Conservation (phyloP, 2,329 filamentous ascomycete species). For the Phyllosticta citrichinensis region DNA sequence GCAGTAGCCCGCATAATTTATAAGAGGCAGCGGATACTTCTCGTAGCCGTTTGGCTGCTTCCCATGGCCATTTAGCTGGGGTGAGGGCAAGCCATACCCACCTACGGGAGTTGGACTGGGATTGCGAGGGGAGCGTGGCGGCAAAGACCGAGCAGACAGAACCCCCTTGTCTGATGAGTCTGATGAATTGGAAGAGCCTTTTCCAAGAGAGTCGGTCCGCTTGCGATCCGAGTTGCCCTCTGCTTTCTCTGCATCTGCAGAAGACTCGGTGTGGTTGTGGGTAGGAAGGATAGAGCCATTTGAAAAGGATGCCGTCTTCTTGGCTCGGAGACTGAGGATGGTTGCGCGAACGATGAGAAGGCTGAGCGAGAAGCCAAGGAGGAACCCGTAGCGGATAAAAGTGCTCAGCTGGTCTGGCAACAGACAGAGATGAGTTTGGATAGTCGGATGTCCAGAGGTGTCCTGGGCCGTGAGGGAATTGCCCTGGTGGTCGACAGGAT, state of each 20-base stretch:
- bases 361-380: constrained; percentile 46
- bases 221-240: constrained; percentile 6
- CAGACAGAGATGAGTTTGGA: constrained; percentile 85
- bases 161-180: constrained; percentile 17
- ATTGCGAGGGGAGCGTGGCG: constrained; percentile 26
- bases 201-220: constrained; percentile 12
- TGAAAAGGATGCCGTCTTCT: not conserved
- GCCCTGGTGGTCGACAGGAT: constrained; percentile 59
- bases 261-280: constrained; percentile 12
- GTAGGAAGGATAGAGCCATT: constrained; percentile 16
- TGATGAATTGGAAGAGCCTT: constrained; percentile 22
- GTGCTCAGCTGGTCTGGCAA: constrained; percentile 79
- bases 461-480: constrained; percentile 16
- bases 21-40: constrained; percentile 18
- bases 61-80: not conserved
- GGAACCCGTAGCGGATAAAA: constrained; percentile 65
- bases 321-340: constrained; percentile 5
- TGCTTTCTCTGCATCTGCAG: constrained; percentile 20
- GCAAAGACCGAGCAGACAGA: constrained; percentile 18
- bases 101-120: constrained; percentile 21
- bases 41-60: constrained; percentile 17
- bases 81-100: constrained; percentile 20
- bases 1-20: constrained; percentile 35
- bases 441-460: constrained; percentile 43
- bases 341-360: constrained; percentile 38